These are phyloP conservation scores for Ogataea saltuana DNA, from an alignment of 805 yeast species.

Conservation along the genomic window DNA sequence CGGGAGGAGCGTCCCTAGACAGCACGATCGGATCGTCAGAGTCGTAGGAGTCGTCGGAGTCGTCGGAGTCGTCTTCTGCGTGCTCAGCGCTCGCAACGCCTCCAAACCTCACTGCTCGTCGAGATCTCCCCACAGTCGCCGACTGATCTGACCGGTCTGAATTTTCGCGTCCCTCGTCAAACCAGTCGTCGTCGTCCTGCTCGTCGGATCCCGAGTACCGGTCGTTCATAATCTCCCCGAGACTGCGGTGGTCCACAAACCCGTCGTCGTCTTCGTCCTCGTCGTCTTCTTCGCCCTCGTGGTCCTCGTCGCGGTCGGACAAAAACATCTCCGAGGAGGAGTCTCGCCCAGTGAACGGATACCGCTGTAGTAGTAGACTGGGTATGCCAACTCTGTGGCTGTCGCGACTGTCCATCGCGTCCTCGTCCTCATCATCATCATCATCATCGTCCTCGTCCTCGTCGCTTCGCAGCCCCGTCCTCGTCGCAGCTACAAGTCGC, in stretches of 20 bases:
- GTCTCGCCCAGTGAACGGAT: too few relatives aligned
- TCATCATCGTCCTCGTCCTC: conserved; percentile 6
- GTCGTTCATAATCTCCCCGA: conserved; percentile 4
- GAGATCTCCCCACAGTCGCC: too few relatives aligned
- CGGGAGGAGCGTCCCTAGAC: too few relatives aligned
- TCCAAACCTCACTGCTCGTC: too few relatives aligned
- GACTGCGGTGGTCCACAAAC: conserved; percentile 2
- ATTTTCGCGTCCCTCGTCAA: not conserved
- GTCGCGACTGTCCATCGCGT: not conserved
- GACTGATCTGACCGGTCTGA: not conserved
- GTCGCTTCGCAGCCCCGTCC: conserved; percentile 3
- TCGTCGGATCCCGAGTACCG: conserved; percentile 7
- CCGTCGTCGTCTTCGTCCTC: not conserved
- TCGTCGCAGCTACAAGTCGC: conserved; percentile 36
- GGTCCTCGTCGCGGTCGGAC: too few relatives aligned
- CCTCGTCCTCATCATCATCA: conserved; percentile 3
- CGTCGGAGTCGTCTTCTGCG: too few relatives aligned
- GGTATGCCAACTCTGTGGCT: not conserved
- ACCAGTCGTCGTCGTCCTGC: conserved; percentile 3
- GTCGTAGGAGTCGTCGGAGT: too few relatives aligned
- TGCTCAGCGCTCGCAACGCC: too few relatives aligned
- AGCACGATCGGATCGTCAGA: too few relatives aligned
- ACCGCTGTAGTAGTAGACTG: too few relatives aligned
- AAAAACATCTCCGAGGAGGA: too few relatives aligned
- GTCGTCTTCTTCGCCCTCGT: not conserved